Conservation (phyloP, 768 basidiomycete species). For the Russula virescens region DNA sequence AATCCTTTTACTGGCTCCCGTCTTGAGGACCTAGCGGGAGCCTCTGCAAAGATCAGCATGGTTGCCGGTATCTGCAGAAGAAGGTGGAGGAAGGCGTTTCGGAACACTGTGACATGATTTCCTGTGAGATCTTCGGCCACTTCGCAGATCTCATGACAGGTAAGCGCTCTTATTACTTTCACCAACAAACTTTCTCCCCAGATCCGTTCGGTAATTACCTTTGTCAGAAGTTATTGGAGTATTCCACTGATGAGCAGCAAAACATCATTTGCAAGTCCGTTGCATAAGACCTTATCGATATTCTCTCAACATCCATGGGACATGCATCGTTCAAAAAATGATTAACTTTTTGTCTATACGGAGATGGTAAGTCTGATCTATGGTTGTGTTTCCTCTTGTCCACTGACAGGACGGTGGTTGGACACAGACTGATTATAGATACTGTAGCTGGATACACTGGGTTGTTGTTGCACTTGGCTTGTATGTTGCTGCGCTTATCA, state of each 20-base stretch:
- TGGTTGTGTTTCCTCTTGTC: no score
- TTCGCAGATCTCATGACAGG: conserved; percentile 98
- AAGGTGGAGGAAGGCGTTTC: conserved; percentile 94
- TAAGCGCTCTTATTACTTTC: not conserved
- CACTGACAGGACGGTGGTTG: no score
- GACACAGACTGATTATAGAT: no score
- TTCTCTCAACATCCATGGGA: conserved; percentile 99
- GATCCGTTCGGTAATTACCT: conserved; percentile 99
- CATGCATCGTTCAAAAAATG: conserved; percentile 99
- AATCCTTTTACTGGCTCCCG: conserved; percentile 96
- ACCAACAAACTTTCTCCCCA: conserved; percentile 27
- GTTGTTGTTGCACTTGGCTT: conserved; percentile 95
- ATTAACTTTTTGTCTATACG: conserved; percentile 97
- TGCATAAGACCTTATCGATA: conserved; percentile 93
- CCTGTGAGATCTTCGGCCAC: conserved; percentile 95
- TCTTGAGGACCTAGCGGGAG: no score
- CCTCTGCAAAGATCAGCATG: no score
- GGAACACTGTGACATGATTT: conserved; percentile 98
- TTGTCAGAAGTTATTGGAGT: no score
- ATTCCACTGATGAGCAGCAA: no score
- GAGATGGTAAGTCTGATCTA: conserved; percentile 72
- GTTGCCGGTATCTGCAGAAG: conserved; percentile 97
- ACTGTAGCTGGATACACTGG: no score
- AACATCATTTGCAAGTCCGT: no score
- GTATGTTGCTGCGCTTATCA: conserved; percentile 98